Evolutionary conservation across 257 asterid species (phyloP).

Genomic region (Striga asiatica): DNA sequence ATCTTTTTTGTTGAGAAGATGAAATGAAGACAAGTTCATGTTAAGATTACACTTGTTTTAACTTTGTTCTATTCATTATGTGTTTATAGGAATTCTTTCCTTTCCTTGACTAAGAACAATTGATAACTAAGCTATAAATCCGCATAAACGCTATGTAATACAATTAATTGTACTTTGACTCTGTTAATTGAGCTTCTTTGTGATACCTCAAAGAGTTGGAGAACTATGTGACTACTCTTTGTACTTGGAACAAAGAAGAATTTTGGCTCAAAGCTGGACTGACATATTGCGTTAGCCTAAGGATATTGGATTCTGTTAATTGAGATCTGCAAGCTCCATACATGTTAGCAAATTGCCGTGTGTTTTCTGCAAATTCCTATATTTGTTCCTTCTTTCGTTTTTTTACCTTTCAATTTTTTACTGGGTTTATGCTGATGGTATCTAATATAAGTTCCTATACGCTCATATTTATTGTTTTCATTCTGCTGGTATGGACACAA

Average conservation of each 20-base stretch:
- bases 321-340: background rate
- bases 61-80: background rate
- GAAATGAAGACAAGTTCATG: too few relatives aligned
- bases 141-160: background rate
- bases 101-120: background rate
- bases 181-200: background rate
- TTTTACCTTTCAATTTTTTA: too few relatives aligned
- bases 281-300: too few relatives aligned
- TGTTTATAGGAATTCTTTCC: background rate
- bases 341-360: too few relatives aligned
- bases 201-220: background rate
- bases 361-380: too few relatives aligned
- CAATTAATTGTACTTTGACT: background rate
- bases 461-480: too few relatives aligned
- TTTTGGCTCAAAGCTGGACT: too few relatives aligned
- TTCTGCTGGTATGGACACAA: too few relatives aligned
- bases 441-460: background rate
- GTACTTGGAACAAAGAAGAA: background rate
- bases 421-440: background rate
- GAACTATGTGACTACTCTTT: background rate
- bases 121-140: background rate
- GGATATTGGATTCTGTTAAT: background rate
- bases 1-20: too few relatives aligned
- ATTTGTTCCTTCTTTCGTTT: too few relatives aligned
- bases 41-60: too few relatives aligned